These are phyloP conservation scores for Phlebiopsis flavidoalba DNA, from an alignment of 768 basidiomycete genomes.

Conservation along the genomic window DNA sequence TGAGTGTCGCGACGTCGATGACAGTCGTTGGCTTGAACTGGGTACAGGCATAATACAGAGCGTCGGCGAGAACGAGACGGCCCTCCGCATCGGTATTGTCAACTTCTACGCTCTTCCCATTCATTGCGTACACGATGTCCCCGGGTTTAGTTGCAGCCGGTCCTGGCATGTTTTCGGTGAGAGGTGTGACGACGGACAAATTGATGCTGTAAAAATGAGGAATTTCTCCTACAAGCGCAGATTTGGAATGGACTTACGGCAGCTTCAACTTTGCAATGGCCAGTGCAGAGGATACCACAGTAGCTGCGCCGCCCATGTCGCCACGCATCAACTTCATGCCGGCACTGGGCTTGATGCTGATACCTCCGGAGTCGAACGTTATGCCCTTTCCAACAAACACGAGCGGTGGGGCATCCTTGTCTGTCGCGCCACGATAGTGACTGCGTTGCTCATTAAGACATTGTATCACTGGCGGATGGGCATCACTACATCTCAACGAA, in stretches of 20 bases:
- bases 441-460: constrained; percentile 28
- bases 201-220: constrained; percentile 39
- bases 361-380: constrained; percentile 87
- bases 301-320: constrained; percentile 89
- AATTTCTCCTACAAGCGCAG: not conserved
- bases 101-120: constrained; percentile 81
- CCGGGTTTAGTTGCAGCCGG: constrained; percentile 67
- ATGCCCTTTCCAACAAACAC: constrained; percentile 86
- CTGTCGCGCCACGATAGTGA: constrained; percentile 74
- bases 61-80: constrained; percentile 77
- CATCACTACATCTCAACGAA: constrained; percentile 72
- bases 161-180: constrained; percentile 86
- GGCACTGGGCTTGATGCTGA: constrained; percentile 73
- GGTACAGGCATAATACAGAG: constrained; percentile 76
- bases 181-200: constrained; percentile 63
- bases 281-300: constrained; percentile 65
- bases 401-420: constrained; percentile 52
- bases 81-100: constrained; percentile 89
- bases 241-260: constrained; percentile 31
- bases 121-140: constrained; percentile 83
- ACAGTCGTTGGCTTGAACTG: constrained; percentile 76
- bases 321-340: constrained; percentile 86
- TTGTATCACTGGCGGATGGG: not conserved
- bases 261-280: constrained; percentile 78
- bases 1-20: constrained; percentile 85